Evolutionary conservation across 352 stramenopile species (phyloP).

Genomic region (Albugo candida): DNA sequence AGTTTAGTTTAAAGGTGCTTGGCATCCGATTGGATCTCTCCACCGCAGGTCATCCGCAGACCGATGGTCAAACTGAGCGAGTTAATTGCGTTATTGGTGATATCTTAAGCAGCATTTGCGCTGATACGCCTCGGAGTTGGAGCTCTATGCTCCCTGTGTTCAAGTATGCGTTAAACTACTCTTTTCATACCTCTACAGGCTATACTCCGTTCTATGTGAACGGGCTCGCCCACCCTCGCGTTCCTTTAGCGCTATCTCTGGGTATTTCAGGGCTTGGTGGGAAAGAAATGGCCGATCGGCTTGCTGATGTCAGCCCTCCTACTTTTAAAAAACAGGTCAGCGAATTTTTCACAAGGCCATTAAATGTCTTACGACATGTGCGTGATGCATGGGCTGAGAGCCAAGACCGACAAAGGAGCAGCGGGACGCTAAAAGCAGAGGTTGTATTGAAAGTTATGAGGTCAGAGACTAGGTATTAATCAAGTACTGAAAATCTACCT

Average conservation of each 20-base stretch:
- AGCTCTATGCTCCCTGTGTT: background rate
- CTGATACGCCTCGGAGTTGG: background rate
- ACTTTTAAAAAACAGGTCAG: no score
- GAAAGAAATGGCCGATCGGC: no score
- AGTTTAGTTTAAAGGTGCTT: background rate
- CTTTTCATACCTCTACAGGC: background rate
- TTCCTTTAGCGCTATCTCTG: background rate
- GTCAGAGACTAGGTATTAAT: no score
- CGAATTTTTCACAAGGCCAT: no score
- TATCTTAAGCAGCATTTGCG: constrained; percentile 1
- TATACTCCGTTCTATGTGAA: background rate
- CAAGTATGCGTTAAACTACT: background rate
- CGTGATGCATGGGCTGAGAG: no score
- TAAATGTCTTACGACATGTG: no score
- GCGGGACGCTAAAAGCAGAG: no score
- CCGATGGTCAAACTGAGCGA: background rate
- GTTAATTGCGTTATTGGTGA: background rate
- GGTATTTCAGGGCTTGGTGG: no score
- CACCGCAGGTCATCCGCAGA: background rate
- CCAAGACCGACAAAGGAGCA: no score
- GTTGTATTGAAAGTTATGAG: no score
- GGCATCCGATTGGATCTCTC: background rate
- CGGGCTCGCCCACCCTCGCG: background rate
- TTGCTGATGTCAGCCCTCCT: no score
- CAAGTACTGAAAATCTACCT: no score